phyloP scores from a whole-genome alignment of 345 rosid species.

The Eucalyptus pauciflora region DNA sequence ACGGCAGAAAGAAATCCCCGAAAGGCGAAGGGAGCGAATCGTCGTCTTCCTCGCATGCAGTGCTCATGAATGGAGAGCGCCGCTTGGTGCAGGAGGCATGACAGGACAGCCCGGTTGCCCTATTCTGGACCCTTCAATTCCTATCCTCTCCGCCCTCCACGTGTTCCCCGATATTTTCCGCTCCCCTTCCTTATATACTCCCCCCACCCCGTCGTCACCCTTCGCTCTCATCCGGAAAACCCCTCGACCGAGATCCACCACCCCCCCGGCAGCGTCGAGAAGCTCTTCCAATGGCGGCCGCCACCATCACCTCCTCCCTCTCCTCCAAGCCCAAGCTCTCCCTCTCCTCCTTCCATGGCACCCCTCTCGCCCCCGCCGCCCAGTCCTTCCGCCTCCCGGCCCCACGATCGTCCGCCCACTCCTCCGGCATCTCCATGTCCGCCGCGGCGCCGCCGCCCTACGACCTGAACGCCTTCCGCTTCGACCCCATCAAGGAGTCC shows the following conservation, averaged over 20 bases:
- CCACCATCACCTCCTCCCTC: not conserved
- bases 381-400: not conserved
- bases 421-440: conserved; percentile 6
- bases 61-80: not conserved
- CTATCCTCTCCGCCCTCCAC: not conserved
- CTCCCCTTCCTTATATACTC: not conserved
- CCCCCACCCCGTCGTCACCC: not conserved
- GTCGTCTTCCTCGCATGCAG: not conserved
- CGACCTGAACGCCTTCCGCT: conserved; percentile 16
- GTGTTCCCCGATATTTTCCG: not conserved
- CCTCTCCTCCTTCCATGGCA: conserved; percentile 8
- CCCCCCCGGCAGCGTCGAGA: not conserved
- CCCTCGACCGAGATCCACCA: not conserved
- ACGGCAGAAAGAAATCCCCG: not conserved
- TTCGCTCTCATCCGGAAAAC: not conserved
- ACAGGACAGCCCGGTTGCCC: not conserved
- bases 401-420: not conserved
- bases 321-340: not conserved
- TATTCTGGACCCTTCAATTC: not conserved
- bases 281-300: not conserved
- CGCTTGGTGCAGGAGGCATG: not conserved
- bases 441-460: conserved; percentile 4
- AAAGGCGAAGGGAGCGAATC: not conserved
- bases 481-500: conserved; percentile 30
- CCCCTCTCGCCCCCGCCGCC: conserved; percentile 2